Base-by-base conservation (phyloP, 805 yeast species). In the Hanseniaspora taiwanica region DNA sequence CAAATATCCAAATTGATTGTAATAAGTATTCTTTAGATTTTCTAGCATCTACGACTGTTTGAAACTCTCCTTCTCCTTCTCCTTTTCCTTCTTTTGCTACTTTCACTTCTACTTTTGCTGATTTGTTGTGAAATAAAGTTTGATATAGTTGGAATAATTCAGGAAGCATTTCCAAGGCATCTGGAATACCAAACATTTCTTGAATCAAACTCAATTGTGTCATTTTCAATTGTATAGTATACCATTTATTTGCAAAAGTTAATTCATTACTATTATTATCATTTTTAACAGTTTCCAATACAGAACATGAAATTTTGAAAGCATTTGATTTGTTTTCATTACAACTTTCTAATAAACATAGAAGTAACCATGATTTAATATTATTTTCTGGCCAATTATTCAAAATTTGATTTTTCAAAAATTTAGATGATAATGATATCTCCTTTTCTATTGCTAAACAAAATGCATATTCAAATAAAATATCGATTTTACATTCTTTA, bases 121-220 rank as follows among this genome's bases (percentile, higher is more conserved):
- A n/a, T n/a, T n/a, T n/a, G n/a, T n/a, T n/a, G n/a, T n/a, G n/a
- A 42, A 72, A 80, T 24, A 80, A 57, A 21, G 58, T 64, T 37
- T 73, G 68, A 48, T 69, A 78, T 9, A 79, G 54, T 9, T 64
- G 69, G 48, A 85, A 80, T 8, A 83, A 66, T 35, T 74, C 84
- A 2, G 81, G 72, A n/a, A 86, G 54, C 38, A 67, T 64, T 33
- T 78, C 83, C 44, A 83, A 55, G 1, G 85, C 74, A 34, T 71
- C 71, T 21, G 67, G 63, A 1, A 68, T 58, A 6, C 85, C 89
- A 42, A 71, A 65, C 3, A 72, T 62, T 5, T 73, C 66, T 50
- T 81, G 86, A 39, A 75, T 60, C n/a, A 84, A 62, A 1, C 83
- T 75, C 27, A 85, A 60, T 49, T 80, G 83, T 0, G 94, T 79